Conservation (phyloP, 2,329 filamentous ascomycete genomes). For the Aspergillus costaricaensis region DNA sequence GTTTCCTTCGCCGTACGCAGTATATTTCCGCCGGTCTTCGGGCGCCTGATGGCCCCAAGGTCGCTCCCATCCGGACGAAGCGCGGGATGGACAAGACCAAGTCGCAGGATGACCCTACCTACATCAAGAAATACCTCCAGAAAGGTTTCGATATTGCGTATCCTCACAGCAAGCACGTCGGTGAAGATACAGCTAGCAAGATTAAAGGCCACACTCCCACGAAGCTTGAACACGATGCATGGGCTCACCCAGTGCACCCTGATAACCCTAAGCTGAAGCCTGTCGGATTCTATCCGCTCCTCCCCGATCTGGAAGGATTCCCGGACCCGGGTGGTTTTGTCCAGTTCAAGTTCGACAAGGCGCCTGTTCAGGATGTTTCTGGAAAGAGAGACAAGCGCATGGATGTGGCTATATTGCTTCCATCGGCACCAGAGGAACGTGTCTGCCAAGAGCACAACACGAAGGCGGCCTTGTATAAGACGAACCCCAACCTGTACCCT, state of each 20-base stretch:
- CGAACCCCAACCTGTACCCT: slow-evolving; percentile 53
- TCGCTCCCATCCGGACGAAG: slow-evolving; percentile 28
- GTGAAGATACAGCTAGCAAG: slow-evolving; percentile 56
- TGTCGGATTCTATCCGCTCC: slow-evolving; percentile 60
- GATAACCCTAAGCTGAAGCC: slow-evolving; percentile 59
- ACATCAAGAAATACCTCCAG: slow-evolving; percentile 61
- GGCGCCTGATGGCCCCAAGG: slow-evolving; percentile 35
- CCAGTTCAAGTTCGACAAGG: slow-evolving; percentile 62
- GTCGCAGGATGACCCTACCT: slow-evolving; percentile 58
- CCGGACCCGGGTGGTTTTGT: slow-evolving; percentile 61
- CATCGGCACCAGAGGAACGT: slow-evolving; percentile 52
- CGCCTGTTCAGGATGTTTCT: slow-evolving; percentile 54
- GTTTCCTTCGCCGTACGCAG: slow-evolving; percentile 92
- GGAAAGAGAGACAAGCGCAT: slow-evolving; percentile 60
- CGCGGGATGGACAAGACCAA: slow-evolving; percentile 36
- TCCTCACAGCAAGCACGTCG: slow-evolving; percentile 60
- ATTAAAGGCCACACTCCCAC: slow-evolving; percentile 57
- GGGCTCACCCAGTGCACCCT: slow-evolving; percentile 62
- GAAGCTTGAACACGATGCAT: slow-evolving; percentile 59
- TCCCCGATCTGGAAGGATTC: slow-evolving; percentile 63
- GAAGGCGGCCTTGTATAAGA: slow-evolving; percentile 50
- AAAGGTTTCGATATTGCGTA: slow-evolving; percentile 68
- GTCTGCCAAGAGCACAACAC: slow-evolving; percentile 51
- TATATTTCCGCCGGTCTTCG: slow-evolving; percentile 65
- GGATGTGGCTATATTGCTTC: slow-evolving; percentile 60